Conservation (phyloP, 1,284 basidiomycete genomes). For the Moniliophthora roreri region DNA sequence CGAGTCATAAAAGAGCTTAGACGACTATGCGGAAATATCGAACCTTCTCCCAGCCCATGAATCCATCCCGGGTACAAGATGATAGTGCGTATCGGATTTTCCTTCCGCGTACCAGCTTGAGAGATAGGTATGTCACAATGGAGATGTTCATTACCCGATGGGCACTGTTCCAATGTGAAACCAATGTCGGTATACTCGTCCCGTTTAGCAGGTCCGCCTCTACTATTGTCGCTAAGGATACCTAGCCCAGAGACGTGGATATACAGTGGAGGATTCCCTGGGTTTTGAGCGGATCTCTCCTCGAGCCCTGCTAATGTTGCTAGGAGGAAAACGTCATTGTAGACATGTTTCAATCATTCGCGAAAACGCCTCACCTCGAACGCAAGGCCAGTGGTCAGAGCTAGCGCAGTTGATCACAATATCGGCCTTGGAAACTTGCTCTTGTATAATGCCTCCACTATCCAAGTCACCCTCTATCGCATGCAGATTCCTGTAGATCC, state of each 20-base stretch:
- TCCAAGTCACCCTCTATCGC: constrained; percentile 38
- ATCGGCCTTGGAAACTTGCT: constrained; percentile 31
- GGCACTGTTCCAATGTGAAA: constrained; percentile 30
- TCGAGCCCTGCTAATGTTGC: constrained; percentile 39
- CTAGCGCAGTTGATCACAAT: constrained; percentile 36
- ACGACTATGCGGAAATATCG: constrained; percentile 9
- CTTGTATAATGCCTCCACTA: constrained; percentile 32
- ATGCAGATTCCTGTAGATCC: constrained; percentile 29
- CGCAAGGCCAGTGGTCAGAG: constrained; percentile 35
- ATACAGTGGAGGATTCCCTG: constrained; percentile 38
- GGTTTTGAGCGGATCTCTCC: constrained; percentile 30
- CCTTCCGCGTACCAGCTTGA: constrained; percentile 35
- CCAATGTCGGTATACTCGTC: constrained; percentile 36
- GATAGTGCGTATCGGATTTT: constrained; percentile 41
- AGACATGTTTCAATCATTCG: neutral
- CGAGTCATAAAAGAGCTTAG: no score
- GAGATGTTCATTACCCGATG: constrained; percentile 33
- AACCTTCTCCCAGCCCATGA: constrained; percentile 40
- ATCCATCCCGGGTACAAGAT: constrained; percentile 39
- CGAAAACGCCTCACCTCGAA: constrained; percentile 27
- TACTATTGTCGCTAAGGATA: constrained; percentile 37
- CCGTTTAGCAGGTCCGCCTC: constrained; percentile 32
- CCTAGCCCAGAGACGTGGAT: constrained; percentile 41
- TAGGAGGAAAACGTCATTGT: constrained; percentile 13
- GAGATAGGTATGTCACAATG: constrained; percentile 37